Evolutionary conservation across 495 filamentous ascomycete species (phyloP).

Genomic region (Pyronema omphalodes): DNA sequence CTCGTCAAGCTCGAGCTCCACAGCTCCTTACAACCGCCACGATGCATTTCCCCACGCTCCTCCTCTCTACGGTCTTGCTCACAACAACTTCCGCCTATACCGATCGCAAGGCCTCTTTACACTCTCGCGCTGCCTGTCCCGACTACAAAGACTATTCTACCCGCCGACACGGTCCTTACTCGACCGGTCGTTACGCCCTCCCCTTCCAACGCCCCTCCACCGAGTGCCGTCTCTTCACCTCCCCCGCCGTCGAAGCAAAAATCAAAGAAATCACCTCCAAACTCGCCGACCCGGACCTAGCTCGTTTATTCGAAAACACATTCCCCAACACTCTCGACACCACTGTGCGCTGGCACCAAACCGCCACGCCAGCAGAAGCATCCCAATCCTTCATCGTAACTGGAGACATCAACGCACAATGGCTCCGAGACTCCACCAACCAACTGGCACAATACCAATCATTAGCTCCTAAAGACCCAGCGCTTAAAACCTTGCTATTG

Average conservation of each 20-base stretch:
- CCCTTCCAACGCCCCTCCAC: constrained; percentile 75
- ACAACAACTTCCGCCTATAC: too few relatives aligned
- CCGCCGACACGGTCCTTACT: constrained; percentile 44
- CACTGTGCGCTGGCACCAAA: constrained; percentile 47
- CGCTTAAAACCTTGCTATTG: constrained; percentile 59
- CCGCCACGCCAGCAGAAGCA: constrained; percentile 23
- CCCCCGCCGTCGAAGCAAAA: constrained; percentile 66
- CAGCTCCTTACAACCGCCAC: too few relatives aligned
- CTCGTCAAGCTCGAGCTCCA: too few relatives aligned
- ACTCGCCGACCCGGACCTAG: constrained; percentile 75
- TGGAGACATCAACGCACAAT: constrained; percentile 96
- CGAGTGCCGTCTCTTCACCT: constrained; percentile 76
- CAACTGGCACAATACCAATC: constrained; percentile 78
- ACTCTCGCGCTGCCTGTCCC: constrained; percentile 29
- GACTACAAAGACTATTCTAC: constrained; percentile 35
- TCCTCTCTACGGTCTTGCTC: too few relatives aligned
- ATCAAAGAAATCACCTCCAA: constrained; percentile 61
- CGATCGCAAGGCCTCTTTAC: too few relatives aligned
- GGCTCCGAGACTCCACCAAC: constrained; percentile 94
- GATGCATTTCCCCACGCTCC: too few relatives aligned
- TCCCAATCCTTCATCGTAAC: constrained; percentile 88
- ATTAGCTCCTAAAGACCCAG: constrained; percentile 59
- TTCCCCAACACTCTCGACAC: constrained; percentile 93
- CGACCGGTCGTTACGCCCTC: constrained; percentile 56
- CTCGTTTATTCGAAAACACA: constrained; percentile 88